phyloP scores from a whole-genome alignment of 2,329 filamentous ascomycete genomes.

The Aspergillus neoniger region DNA sequence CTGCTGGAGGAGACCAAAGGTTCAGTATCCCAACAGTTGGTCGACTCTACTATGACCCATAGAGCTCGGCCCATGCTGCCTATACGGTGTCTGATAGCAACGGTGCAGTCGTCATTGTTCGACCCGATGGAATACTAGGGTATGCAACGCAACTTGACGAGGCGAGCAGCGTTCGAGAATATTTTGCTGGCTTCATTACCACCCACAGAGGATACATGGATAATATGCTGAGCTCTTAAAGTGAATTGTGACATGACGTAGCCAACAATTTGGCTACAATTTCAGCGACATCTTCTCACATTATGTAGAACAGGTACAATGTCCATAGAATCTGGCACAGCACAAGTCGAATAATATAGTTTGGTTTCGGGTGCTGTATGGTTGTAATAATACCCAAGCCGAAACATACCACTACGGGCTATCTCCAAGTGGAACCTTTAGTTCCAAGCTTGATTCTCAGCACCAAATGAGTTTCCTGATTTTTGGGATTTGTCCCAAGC shows the following conservation, averaged over 20 bases:
- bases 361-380: neutral
- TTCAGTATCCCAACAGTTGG: conserved; percentile 7
- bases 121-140: conserved; percentile 11
- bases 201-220: neutral
- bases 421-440: neutral
- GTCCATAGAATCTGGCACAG: too few relatives aligned
- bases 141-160: neutral
- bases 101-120: conserved; percentile 3
- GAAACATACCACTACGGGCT: neutral
- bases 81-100: conserved; percentile 8
- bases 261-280: fast-evolving
- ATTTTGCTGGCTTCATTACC: neutral
- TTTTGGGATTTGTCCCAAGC: too few relatives aligned
- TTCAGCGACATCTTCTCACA: too few relatives aligned
- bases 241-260: too few relatives aligned
- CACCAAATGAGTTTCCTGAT: too few relatives aligned
- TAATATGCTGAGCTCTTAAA: fast-evolving
- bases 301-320: too few relatives aligned
- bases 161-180: neutral
- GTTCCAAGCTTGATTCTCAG: neutral
- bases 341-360: neutral
- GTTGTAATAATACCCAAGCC: neutral
- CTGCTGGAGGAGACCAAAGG: conserved; percentile 1
- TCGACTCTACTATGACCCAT: conserved; percentile 8
- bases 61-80: conserved; percentile 9